Evolutionary conservation across 2,329 filamentous ascomycete genomes (phyloP).

Genomic region (Daldinia sp.): DNA sequence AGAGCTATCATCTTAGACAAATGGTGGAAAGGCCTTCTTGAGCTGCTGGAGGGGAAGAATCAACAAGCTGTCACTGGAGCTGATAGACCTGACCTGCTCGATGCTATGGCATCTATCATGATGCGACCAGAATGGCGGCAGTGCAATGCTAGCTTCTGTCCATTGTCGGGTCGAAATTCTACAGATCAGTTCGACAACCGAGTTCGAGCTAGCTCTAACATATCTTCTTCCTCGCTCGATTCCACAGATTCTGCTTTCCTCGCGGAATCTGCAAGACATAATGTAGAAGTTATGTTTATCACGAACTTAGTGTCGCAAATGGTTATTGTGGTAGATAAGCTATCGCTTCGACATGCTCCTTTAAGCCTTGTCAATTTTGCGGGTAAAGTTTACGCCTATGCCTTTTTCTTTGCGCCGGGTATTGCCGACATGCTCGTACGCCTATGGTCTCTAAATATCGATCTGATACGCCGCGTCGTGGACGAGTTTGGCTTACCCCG

Average conservation of each 20-base stretch:
- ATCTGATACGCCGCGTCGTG: slow-evolving; percentile 77
- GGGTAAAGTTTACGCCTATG: slow-evolving; percentile 90
- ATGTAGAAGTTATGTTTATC: slow-evolving; percentile 87
- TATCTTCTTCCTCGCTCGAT: slow-evolving; percentile 76
- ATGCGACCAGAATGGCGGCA: slow-evolving; percentile 88
- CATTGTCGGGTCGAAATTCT: slow-evolving; percentile 68
- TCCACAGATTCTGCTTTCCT: slow-evolving; percentile 62
- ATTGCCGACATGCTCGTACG: slow-evolving; percentile 86
- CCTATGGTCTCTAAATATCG: slow-evolving; percentile 79
- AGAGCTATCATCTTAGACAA: slow-evolving; percentile 84
- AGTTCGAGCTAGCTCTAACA: slow-evolving; percentile 64
- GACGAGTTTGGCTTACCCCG: slow-evolving; percentile 75
- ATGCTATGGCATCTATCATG: slow-evolving; percentile 85
- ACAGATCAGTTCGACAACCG: slow-evolving; percentile 60
- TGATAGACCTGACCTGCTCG: slow-evolving; percentile 84
- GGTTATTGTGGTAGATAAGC: slow-evolving; percentile 87
- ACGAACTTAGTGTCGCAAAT: slow-evolving; percentile 86
- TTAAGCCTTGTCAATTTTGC: slow-evolving; percentile 83
- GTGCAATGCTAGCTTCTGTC: slow-evolving; percentile 74
- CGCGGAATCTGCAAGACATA: slow-evolving; percentile 82
- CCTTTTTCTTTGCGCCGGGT: slow-evolving; percentile 91
- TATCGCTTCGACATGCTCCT: slow-evolving; percentile 79
- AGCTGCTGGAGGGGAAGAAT: slow-evolving; percentile 77
- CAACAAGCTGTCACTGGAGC: slow-evolving; percentile 81
- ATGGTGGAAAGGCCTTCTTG: slow-evolving; percentile 88